Percentiles rank a stretch among this genome's conserved stretches.
Conservation (phyloP, 345 rosid species). For the Lepidium sativum region DNA sequence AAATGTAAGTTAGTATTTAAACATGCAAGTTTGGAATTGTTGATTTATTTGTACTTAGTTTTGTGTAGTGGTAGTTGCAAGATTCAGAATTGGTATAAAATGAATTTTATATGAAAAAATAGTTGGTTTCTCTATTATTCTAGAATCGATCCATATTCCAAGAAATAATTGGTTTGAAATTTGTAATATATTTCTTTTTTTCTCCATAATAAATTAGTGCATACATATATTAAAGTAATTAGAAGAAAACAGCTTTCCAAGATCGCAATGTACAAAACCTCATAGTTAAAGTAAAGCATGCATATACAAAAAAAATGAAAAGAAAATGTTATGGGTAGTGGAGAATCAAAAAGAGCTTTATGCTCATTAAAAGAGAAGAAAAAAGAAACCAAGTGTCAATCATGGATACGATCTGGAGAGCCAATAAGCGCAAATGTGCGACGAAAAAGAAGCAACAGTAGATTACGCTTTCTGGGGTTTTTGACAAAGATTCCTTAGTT, state of each 20-base stretch:
- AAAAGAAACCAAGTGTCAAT: slow-evolving; percentile 22
- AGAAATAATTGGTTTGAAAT: background rate
- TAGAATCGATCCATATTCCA: slow-evolving; percentile 3
- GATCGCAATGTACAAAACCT: background rate
- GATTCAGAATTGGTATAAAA: background rate
- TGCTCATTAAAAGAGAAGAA: slow-evolving; percentile 2
- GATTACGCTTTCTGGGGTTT: slow-evolving; percentile 11
- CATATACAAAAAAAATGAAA: background rate
- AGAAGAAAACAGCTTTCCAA: background rate
- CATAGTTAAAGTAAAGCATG: background rate
- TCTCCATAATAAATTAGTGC: background rate
- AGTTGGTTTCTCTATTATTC: background rate
- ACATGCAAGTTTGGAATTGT: too few relatives aligned
- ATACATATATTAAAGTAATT: slow-evolving; percentile 1
- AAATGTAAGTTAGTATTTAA: too few relatives aligned
- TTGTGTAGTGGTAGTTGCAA: background rate
- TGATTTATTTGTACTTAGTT: too few relatives aligned
- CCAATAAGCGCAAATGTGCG: slow-evolving; percentile 24
- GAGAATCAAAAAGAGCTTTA: slow-evolving; percentile 19
- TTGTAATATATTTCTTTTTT: background rate
- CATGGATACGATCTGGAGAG: slow-evolving; percentile 19
- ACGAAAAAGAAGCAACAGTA: slow-evolving; percentile 12
- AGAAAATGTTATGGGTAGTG: background rate
- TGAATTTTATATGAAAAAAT: background rate
- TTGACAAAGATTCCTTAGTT: slow-evolving; percentile 15